Percentiles rank a stretch among this genome's conserved stretches.
phyloP scores from a whole-genome alignment of 140 eudicot species.

The Ambrosia hybrid region DNA sequence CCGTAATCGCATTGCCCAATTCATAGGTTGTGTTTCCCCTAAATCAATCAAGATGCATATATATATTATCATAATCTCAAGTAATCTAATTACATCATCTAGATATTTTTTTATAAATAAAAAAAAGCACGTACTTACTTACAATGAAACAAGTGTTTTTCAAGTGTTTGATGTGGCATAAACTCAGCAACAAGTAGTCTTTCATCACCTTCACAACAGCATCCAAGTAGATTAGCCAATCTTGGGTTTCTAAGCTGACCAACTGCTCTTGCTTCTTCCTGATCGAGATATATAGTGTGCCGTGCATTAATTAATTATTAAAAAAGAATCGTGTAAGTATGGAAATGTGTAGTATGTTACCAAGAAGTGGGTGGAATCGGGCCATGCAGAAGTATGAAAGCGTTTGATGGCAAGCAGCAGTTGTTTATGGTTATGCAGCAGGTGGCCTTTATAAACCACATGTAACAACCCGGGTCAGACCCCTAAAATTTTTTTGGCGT shows the following conservation, averaged over 20 bases:
- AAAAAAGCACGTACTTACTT: slow-evolving; percentile 28
- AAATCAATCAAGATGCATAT: slow-evolving; percentile 23
- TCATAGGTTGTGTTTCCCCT: slow-evolving; percentile 99
- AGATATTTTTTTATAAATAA: background rate
- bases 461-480: no score
- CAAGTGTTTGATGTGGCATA: slow-evolving; percentile 94
- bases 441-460: slow-evolving; percentile 79
- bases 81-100: background rate
- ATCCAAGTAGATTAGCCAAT: slow-evolving; percentile 85
- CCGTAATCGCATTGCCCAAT: slow-evolving; percentile 97
- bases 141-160: slow-evolving; percentile 92
- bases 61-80: slow-evolving; percentile 22
- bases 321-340: slow-evolving; percentile 1
- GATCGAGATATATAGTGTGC: background rate
- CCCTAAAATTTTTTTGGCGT: no score
- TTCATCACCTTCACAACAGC: slow-evolving; percentile 93
- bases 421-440: slow-evolving; percentile 61
- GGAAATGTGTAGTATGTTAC: slow-evolving; percentile 34
- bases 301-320: background rate
- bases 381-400: slow-evolving; percentile 95
- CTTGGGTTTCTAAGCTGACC: slow-evolving; percentile 82
- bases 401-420: slow-evolving; percentile 69
- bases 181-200: slow-evolving; percentile 87
- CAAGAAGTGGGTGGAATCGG: slow-evolving; percentile 85
- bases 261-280: slow-evolving; percentile 97